Evolutionary conservation across 2,329 filamentous ascomycete species (phyloP).

Genomic region (Pseudogymnoascus sp.): DNA sequence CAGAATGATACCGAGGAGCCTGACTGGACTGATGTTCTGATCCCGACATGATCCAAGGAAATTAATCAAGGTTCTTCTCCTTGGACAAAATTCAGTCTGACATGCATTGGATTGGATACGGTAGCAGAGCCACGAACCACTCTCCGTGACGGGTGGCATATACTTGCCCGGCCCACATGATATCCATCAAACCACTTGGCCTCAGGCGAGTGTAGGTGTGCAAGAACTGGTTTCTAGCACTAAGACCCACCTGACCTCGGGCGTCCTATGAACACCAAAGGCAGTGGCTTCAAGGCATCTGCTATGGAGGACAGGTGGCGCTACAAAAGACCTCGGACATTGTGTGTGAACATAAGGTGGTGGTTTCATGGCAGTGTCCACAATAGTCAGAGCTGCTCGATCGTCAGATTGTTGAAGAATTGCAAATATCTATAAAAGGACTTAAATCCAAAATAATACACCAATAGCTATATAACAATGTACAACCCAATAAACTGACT

Average conservation of each 20-base stretch:
- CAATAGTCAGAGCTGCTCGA: background rate
- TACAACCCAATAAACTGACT: background rate
- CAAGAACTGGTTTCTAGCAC: background rate
- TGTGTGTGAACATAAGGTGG: background rate
- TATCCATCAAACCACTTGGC: background rate
- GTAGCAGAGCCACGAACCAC: background rate
- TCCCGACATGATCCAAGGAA: background rate
- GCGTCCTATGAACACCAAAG: too few relatives aligned
- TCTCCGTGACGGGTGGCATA: too few relatives aligned
- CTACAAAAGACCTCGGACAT: background rate
- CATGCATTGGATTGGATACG: background rate
- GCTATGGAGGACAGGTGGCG: background rate
- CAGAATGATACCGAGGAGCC: background rate
- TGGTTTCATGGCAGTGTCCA: background rate
- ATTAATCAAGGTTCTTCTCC: background rate
- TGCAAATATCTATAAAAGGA: background rate
- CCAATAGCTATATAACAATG: background rate
- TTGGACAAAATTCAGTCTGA: background rate
- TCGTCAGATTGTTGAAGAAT: background rate
- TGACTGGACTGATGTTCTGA: conserved; percentile 2
- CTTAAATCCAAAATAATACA: background rate
- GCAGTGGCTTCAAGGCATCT: background rate
- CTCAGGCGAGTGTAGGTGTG: background rate
- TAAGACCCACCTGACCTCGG: background rate
- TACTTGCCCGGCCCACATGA: background rate